These are phyloP conservation scores for Stachybotrys elegans DNA, from an alignment of 2,329 filamentous ascomycete genomes.

Conservation along the genomic window DNA sequence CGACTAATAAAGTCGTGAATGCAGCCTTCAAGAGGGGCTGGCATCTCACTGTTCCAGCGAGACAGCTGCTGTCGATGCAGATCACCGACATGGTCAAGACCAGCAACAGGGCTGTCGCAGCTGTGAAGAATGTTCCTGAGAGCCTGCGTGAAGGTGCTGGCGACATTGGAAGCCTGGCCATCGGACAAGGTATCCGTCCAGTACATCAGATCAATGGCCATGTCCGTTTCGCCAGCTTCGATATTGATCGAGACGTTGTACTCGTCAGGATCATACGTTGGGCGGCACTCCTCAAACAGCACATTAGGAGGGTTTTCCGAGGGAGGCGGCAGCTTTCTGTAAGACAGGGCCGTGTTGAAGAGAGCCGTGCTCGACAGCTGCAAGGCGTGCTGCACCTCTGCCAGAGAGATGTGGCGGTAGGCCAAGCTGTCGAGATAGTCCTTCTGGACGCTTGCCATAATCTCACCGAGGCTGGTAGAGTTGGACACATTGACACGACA, in stretches of 20 bases:
- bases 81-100: conserved; percentile 10
- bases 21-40: not conserved
- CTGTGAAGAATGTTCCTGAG: conserved; percentile 14
- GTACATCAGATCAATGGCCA: conserved; percentile 18
- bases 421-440: conserved; percentile 5
- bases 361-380: conserved; percentile 13
- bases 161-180: conserved; percentile 13
- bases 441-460: conserved; percentile 32
- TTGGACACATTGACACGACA: conserved; percentile 36
- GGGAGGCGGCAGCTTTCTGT: conserved; percentile 13
- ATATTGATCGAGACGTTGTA: conserved; percentile 16
- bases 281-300: conserved; percentile 15
- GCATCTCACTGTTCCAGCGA: not conserved
- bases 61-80: not conserved
- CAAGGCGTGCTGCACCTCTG: conserved; percentile 15
- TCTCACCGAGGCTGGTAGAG: conserved; percentile 14
- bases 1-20: not conserved
- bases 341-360: conserved; percentile 19
- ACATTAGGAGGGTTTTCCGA: conserved; percentile 8
- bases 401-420: conserved; percentile 6
- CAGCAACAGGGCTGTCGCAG: conserved; percentile 2
- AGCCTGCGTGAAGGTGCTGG: conserved; percentile 10
- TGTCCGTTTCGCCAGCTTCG: conserved; percentile 11
- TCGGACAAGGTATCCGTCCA: conserved; percentile 15
- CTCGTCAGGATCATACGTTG: conserved; percentile 16